Percentiles rank a stretch among this genome's conserved stretches.
Evolutionary conservation across 192 early-diverging fungal genomes (phyloP).

Genomic region (Coemansia biformis): DNA sequence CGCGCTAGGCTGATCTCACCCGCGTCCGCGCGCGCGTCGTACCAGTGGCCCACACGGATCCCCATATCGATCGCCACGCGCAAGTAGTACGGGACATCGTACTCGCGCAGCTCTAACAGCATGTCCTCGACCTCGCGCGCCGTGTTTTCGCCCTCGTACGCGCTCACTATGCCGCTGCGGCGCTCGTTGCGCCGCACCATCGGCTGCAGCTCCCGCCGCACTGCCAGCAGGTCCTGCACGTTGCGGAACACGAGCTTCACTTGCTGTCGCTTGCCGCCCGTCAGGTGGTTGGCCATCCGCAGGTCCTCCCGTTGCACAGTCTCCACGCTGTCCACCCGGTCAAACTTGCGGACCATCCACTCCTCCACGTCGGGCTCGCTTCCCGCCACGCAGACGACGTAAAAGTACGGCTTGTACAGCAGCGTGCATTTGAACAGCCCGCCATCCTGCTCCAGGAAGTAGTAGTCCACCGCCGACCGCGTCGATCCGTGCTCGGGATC

Average conservation of each 20-base stretch:
- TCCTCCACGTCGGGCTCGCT: constrained; percentile 82
- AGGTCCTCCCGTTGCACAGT: constrained; percentile 79
- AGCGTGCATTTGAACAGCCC: constrained; percentile 84
- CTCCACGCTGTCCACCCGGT: constrained; percentile 61
- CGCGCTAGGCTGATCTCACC: constrained; percentile 59
- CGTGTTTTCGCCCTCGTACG: constrained; percentile 53
- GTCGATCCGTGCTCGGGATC: constrained; percentile 61
- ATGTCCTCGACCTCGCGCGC: constrained; percentile 54
- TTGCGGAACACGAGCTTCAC: constrained; percentile 84
- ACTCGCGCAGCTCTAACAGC: constrained; percentile 90
- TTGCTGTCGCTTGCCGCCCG: constrained; percentile 62
- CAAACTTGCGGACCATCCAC: constrained; percentile 67
- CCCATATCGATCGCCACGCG: constrained; percentile 91
- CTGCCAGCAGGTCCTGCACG: constrained; percentile 68
- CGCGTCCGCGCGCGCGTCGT: constrained; percentile 64
- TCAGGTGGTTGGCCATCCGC: constrained; percentile 83
- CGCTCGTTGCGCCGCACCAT: constrained; percentile 64
- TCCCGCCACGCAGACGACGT: constrained; percentile 71
- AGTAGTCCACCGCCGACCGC: constrained; percentile 78
- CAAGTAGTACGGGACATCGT: constrained; percentile 94
- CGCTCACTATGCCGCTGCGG: constrained; percentile 55
- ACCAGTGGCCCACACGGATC: constrained; percentile 95
- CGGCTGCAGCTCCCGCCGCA: constrained; percentile 69
- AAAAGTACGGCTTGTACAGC: constrained; percentile 87
- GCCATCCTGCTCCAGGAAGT: constrained; percentile 88